These are phyloP conservation scores for Penicillium goetzii DNA, from an alignment of 495 filamentous ascomycete genomes.

Conservation along the genomic window DNA sequence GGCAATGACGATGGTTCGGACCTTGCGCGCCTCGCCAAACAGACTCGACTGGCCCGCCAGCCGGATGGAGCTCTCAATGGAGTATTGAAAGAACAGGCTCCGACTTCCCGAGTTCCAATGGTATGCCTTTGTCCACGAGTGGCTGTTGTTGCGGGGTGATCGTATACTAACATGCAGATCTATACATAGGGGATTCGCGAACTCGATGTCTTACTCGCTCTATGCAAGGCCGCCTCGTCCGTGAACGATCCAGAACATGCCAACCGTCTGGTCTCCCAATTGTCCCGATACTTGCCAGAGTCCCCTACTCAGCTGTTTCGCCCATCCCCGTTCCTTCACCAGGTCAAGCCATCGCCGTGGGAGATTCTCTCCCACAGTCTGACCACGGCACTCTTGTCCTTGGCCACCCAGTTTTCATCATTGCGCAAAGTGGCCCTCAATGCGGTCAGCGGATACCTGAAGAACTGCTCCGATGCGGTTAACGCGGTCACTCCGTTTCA, in stretches of 20 bases:
- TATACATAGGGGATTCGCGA: conserved; percentile 66
- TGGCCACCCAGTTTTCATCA: conserved; percentile 69
- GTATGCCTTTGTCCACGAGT: conserved; percentile 33
- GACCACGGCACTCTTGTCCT: conserved; percentile 73
- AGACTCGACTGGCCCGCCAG: conserved; percentile 45
- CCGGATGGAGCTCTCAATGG: conserved; percentile 46
- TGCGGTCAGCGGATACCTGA: conserved; percentile 68
- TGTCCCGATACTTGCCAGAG: conserved; percentile 82
- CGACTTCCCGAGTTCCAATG: conserved; percentile 56
- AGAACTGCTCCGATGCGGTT: conserved; percentile 61
- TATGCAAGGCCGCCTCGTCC: conserved; percentile 82
- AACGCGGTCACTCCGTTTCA: conserved; percentile 40
- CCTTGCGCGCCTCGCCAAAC: conserved; percentile 63
- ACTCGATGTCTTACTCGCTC: conserved; percentile 83
- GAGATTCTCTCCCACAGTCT: conserved; percentile 81
- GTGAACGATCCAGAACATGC: conserved; percentile 70
- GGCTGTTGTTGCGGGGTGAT: not conserved
- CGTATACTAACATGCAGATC: conserved; percentile 25
- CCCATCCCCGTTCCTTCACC: conserved; percentile 78
- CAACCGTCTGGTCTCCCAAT: conserved; percentile 68
- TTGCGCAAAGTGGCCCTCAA: conserved; percentile 64
- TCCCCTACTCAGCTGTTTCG: conserved; percentile 76
- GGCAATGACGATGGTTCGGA: conserved; percentile 64
- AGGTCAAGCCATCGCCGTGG: conserved; percentile 85
- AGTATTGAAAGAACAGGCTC: conserved; percentile 40